phyloP scores from a whole-genome alignment of 192 early-diverging fungal genomes.

The Linnemannia zychae region DNA sequence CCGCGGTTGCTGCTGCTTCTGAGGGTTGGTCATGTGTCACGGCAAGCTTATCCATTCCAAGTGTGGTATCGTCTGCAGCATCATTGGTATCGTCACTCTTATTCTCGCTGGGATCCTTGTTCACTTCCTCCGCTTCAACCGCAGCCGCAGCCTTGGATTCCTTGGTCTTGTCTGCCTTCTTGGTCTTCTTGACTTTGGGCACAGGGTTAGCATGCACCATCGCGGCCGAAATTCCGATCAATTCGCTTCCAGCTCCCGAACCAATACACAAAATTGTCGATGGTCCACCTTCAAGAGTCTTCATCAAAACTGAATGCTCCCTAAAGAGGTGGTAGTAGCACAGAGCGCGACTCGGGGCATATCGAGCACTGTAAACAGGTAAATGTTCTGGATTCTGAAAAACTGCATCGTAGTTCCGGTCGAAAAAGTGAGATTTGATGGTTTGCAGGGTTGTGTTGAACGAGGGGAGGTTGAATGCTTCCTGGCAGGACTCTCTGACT shows the following conservation, averaged over 20 bases:
- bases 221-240: slow-evolving; percentile 84
- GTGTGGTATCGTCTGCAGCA: not conserved
- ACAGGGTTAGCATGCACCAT: slow-evolving; percentile 59
- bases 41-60: not conserved
- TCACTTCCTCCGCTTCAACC: not conserved
- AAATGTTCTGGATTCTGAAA: slow-evolving; percentile 82
- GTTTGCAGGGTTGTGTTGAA: slow-evolving; percentile 73
- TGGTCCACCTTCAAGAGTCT: slow-evolving; percentile 57
- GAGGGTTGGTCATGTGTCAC: not conserved
- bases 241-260: slow-evolving; percentile 88
- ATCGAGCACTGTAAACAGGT: slow-evolving; percentile 88
- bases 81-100: not conserved
- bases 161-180: slow-evolving; percentile 14
- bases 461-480: slow-evolving; percentile 67
- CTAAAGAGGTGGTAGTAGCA: slow-evolving; percentile 86
- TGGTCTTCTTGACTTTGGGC: slow-evolving; percentile 34
- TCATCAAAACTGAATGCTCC: slow-evolving; percentile 61
- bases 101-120: not conserved
- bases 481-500: slow-evolving; percentile 72
- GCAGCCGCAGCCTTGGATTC: not conserved
- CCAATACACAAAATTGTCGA: slow-evolving; percentile 78
- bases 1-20: not conserved
- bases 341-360: slow-evolving; percentile 86
- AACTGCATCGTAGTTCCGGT: slow-evolving; percentile 86
- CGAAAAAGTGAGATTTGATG: slow-evolving; percentile 88